Base-by-base conservation (phyloP, 768 basidiomycete species). In the Xerocomellus chrysenteron region DNA sequence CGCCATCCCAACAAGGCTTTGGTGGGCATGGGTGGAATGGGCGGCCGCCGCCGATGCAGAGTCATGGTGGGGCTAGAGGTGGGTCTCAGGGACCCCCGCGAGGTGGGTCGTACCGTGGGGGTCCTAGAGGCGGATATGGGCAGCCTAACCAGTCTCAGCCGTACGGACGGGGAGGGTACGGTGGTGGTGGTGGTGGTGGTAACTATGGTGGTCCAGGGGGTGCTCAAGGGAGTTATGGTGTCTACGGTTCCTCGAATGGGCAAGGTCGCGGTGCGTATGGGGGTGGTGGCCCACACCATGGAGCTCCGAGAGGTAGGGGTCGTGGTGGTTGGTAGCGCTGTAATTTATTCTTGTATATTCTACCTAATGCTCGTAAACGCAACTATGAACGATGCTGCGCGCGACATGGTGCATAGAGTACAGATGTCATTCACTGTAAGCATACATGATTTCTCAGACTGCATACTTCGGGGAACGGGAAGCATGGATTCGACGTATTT, bases 241-340 rank as follows among this genome's bases (percentile, higher is more conserved):
- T 76, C 11, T 71, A 75, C 37, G 66, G 70, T 17, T 54, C 67
- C 9, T 48, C 64, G 5, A 62, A 65, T 17, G 59, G 62, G 52
- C 63, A 62, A 30, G 72, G 73, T 7, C 71, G 76, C 37, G 79
- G 80, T n/a, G 74, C 75, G 4, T 73, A 76, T 58, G 72, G 75
- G 19, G 73, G 63, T 8, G 63, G 75, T 54, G 74, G 65, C 2
- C 36, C 62, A 46, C 60, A 62, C 24, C 45, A 76, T 47, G 72
- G 65, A 48, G 40, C 63, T 35, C 58, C 72, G 4, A 64, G 82
- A 54, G 81, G 81, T 30, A 73, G 84, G 63, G 85, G 82, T 11
- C 74, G 83, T 39, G 79, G 80, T 44, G 70, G 74, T 26, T 78
- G 80, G 71, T 70, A 63, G 57, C 10, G 17, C 13, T 73, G 65